Conservation (phyloP, 768 basidiomycete genomes). For the Serpula lacrymans region DNA sequence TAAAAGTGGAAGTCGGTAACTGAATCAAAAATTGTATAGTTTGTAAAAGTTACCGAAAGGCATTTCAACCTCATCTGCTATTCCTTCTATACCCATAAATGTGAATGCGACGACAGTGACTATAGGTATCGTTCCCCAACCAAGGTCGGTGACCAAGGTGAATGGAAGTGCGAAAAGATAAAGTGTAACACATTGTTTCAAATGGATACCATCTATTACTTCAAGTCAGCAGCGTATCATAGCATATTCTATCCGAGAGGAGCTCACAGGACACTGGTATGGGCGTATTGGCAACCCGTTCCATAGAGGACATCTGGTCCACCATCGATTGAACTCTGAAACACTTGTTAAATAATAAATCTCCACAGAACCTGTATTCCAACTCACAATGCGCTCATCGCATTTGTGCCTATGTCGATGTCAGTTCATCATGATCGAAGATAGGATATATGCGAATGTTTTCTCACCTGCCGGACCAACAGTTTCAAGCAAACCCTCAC, state of each 20-base stretch:
- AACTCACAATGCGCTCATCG: slow-evolving; percentile 64
- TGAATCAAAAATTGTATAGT: slow-evolving; percentile 3
- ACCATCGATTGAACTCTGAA: slow-evolving; percentile 74
- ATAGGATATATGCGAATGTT: no score
- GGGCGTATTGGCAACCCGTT: slow-evolving; percentile 86
- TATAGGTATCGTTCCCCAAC: slow-evolving; percentile 82
- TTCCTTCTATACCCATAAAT: slow-evolving; percentile 93
- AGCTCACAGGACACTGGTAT: slow-evolving; percentile 71
- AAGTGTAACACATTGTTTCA: slow-evolving; percentile 93
- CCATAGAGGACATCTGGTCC: slow-evolving; percentile 82
- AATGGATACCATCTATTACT: slow-evolving; percentile 75
- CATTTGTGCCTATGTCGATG: slow-evolving; percentile 72
- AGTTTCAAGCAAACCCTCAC: slow-evolving; percentile 81
- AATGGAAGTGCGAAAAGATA: slow-evolving; percentile 92
- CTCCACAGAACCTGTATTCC: neutral
- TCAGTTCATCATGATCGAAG: no score
- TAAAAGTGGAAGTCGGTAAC: slow-evolving; percentile 19
- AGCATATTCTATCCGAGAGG: slow-evolving; percentile 3
- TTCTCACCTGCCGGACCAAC: slow-evolving; percentile 81
- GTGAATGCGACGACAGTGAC: slow-evolving; percentile 87
- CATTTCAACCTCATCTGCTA: slow-evolving; percentile 93
- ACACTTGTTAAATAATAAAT: neutral
- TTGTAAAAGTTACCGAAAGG: slow-evolving; percentile 67
- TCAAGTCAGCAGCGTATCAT: slow-evolving; percentile 7
- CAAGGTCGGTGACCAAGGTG: slow-evolving; percentile 77